Evolutionary conservation across 2,329 filamentous ascomycete species (phyloP).

Genomic region (Akanthomyces muscarius): DNA sequence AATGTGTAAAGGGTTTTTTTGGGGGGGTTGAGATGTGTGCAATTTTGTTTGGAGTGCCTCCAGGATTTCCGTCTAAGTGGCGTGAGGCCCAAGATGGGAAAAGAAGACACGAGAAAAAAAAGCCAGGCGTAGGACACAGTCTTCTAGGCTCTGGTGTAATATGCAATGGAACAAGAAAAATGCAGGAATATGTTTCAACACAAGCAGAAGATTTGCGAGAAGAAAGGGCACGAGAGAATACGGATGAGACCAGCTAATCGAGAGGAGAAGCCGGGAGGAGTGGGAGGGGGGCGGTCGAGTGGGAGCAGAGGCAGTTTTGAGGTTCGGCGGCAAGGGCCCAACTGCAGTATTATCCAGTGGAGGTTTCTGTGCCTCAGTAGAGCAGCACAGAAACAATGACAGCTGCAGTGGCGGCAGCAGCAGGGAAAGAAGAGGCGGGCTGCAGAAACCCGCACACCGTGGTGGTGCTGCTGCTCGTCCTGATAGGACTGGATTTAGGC

Average conservation of each 20-base stretch:
- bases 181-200: neutral
- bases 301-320: slow-evolving; percentile 11
- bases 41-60: neutral
- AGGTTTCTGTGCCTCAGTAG: neutral
- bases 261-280: slow-evolving; percentile 29
- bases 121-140: slow-evolving; percentile 13
- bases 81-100: neutral
- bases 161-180: neutral
- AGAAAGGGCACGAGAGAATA: slow-evolving; percentile 27
- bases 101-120: neutral
- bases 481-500: slow-evolving; percentile 16
- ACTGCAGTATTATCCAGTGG: neutral
- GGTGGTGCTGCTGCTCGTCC: neutral
- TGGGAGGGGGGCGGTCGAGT: slow-evolving; percentile 4
- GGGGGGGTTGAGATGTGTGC: neutral
- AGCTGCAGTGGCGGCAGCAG: neutral
- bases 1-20: neutral
- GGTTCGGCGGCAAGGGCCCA: neutral
- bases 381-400: neutral
- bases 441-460: neutral
- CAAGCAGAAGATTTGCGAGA: slow-evolving; percentile 24
- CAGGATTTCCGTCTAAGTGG: neutral
- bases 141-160: neutral
- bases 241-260: slow-evolving; percentile 55
- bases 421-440: neutral